Evolutionary conservation across 169 alveolate genomes (phyloP).

Genomic region (Cryptosporidium baileyi): DNA sequence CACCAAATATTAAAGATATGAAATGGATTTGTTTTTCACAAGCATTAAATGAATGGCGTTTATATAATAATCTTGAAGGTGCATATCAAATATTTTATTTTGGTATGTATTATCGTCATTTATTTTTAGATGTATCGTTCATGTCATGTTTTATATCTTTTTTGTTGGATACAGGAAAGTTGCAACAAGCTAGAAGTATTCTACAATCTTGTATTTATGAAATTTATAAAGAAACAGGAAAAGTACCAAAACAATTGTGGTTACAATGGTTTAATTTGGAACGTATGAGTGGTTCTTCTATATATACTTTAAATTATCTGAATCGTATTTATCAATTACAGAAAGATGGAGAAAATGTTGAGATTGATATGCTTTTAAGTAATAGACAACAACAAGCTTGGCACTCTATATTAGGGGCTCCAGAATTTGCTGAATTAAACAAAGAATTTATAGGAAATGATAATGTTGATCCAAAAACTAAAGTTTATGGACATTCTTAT

Average conservation of each 20-base stretch:
- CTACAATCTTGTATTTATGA: slow-evolving; percentile 62
- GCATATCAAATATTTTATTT: slow-evolving; percentile 35
- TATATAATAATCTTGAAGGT: slow-evolving; percentile 52
- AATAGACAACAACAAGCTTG: slow-evolving; percentile 25
- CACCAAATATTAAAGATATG: slow-evolving; percentile 39
- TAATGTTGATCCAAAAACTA: slow-evolving; percentile 24
- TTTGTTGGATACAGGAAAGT: slow-evolving; percentile 46
- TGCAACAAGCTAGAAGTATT: slow-evolving; percentile 56
- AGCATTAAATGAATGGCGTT: slow-evolving; percentile 62
- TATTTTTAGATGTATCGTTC: slow-evolving; percentile 28
- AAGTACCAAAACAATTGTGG: slow-evolving; percentile 47
- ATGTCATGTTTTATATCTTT: slow-evolving; percentile 64
- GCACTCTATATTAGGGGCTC: slow-evolving; percentile 64
- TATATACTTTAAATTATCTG: slow-evolving; percentile 35
- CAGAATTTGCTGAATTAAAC: slow-evolving; percentile 48
- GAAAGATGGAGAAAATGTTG: slow-evolving; percentile 41
- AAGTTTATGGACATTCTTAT: slow-evolving; percentile 46
- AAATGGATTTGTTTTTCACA: slow-evolving; percentile 67
- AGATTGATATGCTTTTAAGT: slow-evolving; percentile 46
- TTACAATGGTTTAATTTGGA: slow-evolving; percentile 55
- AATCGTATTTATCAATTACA: slow-evolving; percentile 47
- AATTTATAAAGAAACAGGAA: slow-evolving; percentile 57
- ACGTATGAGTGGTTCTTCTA: slow-evolving; percentile 49
- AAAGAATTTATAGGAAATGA: slow-evolving; percentile 41
- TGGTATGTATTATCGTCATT: slow-evolving; percentile 64